Percentiles rank a stretch among this genome's conserved stretches.
Conservation (phyloP, 2,329 filamentous ascomycete species). For the Calonectria honghensis region DNA sequence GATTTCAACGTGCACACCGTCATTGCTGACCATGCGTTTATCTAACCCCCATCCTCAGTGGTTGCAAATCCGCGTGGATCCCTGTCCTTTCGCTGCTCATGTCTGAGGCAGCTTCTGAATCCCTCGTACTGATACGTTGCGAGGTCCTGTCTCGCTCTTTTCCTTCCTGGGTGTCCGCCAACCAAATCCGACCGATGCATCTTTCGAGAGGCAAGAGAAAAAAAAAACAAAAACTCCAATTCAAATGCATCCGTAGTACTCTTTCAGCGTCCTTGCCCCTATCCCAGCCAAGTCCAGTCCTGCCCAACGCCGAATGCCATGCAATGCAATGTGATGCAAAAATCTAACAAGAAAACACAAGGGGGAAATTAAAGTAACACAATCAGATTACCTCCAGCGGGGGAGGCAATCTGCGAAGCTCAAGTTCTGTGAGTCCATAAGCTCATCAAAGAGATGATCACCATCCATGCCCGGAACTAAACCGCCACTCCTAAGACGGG, state of each 20-base stretch:
- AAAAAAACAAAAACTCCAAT: conserved; percentile 39
- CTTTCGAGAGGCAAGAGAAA: conserved; percentile 1
- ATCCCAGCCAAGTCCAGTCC: conserved; percentile 38
- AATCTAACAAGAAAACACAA: conserved; percentile 48
- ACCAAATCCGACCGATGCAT: conserved; percentile 33
- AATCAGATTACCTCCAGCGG: conserved; percentile 20
- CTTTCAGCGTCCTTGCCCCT: conserved; percentile 27
- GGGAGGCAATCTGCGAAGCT: conserved; percentile 31
- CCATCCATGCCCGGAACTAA: conserved; percentile 35
- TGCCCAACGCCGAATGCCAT: conserved; percentile 57
- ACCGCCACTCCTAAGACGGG: conserved; percentile 59
- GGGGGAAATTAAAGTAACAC: conserved; percentile 44
- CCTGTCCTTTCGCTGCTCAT: conserved; percentile 15
- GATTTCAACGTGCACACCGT: conserved; percentile 42
- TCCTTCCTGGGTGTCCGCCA: conserved; percentile 10
- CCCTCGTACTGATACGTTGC: conserved; percentile 21
- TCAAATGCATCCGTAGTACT: conserved; percentile 36
- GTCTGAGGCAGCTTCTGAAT: conserved; percentile 19
- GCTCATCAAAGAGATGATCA: background rate
- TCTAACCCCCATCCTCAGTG: conserved; percentile 42
- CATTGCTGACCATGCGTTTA: conserved; percentile 54
- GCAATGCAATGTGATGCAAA: conserved; percentile 54
- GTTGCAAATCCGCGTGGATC: conserved; percentile 21
- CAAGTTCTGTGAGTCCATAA: conserved; percentile 32
- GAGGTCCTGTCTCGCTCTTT: conserved; percentile 28